phyloP scores from a whole-genome alignment of 768 basidiomycete genomes.

The Sporobolomyces phaffii region DNA sequence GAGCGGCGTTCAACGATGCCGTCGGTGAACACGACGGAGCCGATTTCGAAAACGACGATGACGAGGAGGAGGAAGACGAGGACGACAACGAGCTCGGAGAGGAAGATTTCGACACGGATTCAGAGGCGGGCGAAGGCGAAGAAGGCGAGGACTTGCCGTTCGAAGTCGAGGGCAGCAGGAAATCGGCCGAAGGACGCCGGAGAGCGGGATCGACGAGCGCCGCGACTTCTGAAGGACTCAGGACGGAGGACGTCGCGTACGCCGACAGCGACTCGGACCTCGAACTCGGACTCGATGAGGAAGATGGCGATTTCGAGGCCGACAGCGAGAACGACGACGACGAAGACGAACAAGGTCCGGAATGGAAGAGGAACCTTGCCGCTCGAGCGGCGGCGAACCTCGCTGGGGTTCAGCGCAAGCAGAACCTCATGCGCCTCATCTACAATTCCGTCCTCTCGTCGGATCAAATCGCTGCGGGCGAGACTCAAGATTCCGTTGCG shows the following conservation, averaged over 20 bases:
- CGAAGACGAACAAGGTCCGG: constrained; percentile 54
- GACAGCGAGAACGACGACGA: constrained; percentile 55
- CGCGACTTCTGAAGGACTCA: not conserved
- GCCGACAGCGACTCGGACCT: constrained; percentile 42
- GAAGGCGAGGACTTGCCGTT: constrained; percentile 33
- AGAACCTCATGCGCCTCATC: constrained; percentile 79
- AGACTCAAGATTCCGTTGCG: constrained; percentile 38
- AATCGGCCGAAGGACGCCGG: constrained; percentile 1
- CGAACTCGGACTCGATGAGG: constrained; percentile 50
- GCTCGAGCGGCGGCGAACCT: constrained; percentile 53
- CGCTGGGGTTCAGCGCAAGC: constrained; percentile 50
- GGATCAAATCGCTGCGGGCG: constrained; percentile 57
- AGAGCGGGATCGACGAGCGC: constrained; percentile 24
- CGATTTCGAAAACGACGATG: constrained; percentile 43
- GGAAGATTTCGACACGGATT: constrained; percentile 48
- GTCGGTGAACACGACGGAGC: constrained; percentile 46
- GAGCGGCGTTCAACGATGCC: constrained; percentile 42
- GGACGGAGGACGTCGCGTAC: constrained; percentile 37
- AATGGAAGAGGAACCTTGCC: constrained; percentile 68
- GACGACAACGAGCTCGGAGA: constrained; percentile 36
- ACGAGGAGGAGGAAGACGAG: constrained; percentile 43
- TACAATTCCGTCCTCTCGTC: constrained; percentile 67
- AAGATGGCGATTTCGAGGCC: constrained; percentile 53
- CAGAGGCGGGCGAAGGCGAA: constrained; percentile 45
- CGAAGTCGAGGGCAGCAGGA: constrained; percentile 38